Conservation (phyloP, 108 stramenopile species). For the Cylindrotheca fusiformis region DNA sequence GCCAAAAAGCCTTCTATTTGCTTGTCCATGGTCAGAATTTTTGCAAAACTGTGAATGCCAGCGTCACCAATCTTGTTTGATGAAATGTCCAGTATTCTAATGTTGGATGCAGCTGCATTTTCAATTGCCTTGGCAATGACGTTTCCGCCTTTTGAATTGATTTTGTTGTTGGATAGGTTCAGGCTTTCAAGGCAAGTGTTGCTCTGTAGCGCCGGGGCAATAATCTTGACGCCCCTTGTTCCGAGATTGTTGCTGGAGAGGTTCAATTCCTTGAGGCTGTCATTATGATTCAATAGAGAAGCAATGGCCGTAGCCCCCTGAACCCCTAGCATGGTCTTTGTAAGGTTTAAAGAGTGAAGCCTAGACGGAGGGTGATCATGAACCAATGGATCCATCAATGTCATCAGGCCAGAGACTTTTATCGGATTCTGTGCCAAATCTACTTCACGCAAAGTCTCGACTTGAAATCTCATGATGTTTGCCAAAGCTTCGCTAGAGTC, state of each 20-base stretch:
- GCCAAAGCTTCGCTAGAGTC: constrained; percentile 11
- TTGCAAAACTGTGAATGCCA: constrained; percentile 28
- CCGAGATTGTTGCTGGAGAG: constrained; percentile 43
- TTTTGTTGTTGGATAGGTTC: constrained; percentile 47
- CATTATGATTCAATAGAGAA: constrained; percentile 23
- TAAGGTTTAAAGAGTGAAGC: constrained; percentile 25
- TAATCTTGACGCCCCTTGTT: constrained; percentile 33
- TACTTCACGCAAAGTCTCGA: constrained; percentile 18
- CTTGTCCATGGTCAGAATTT: constrained; percentile 15
- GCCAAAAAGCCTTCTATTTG: constrained; percentile 26
- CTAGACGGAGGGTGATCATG: not conserved
- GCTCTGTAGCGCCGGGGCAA: constrained; percentile 21
- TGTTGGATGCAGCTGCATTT: constrained; percentile 1
- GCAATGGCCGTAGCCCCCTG: constrained; percentile 27
- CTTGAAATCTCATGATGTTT: constrained; percentile 14
- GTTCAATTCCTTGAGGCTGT: constrained; percentile 33
- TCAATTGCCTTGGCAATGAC: constrained; percentile 20
- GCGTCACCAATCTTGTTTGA: constrained; percentile 25
- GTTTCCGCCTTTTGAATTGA: constrained; percentile 18
- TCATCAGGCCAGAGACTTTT: constrained; percentile 10
- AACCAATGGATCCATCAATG: constrained; percentile 19
- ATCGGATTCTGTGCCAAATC: constrained; percentile 37
- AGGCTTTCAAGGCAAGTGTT: constrained; percentile 33
- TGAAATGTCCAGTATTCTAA: constrained; percentile 25
- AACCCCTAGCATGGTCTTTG: constrained; percentile 20